Conservation (phyloP, 805 yeast species). For the Suhomyces vadensis region DNA sequence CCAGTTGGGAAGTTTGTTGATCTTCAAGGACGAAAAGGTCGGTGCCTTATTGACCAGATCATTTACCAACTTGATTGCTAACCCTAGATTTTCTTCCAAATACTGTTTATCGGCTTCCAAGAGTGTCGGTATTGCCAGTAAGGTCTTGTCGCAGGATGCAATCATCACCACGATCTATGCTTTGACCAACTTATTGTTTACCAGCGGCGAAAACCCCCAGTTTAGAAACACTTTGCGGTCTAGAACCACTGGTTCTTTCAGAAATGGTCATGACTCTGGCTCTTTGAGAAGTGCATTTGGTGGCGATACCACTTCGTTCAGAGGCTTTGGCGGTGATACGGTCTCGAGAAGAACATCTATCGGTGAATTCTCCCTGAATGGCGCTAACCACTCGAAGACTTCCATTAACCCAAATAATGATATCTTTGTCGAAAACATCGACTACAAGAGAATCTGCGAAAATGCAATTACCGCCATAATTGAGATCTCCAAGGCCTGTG, state of each 20-base stretch:
- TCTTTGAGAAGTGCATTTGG: constrained; percentile 9
- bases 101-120: constrained; percentile 55
- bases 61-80: constrained; percentile 55
- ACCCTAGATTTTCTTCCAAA: constrained; percentile 47
- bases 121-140: constrained; percentile 65
- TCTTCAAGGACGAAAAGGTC: constrained; percentile 39
- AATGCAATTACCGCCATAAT: constrained; percentile 71
- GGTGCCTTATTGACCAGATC: constrained; percentile 43
- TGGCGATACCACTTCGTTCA: constrained; percentile 3
- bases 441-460: constrained; percentile 47
- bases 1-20: constrained; percentile 57
- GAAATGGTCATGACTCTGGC: constrained; percentile 9
- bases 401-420: constrained; percentile 1
- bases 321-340: constrained; percentile 1
- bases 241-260: constrained; percentile 30
- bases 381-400: background rate
- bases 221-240: constrained; percentile 4
- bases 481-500: constrained; percentile 63
- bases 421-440: constrained; percentile 25
- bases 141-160: constrained; percentile 73
- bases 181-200: constrained; percentile 69
- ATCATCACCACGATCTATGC: constrained; percentile 84
- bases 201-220: constrained; percentile 44
- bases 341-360: constrained; percentile 14
- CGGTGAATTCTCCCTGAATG: constrained; percentile 1